These are phyloP conservation scores for Elaeis oleifera DNA, from an alignment of 202 grass and related monocot species.

Conservation along the genomic window DNA sequence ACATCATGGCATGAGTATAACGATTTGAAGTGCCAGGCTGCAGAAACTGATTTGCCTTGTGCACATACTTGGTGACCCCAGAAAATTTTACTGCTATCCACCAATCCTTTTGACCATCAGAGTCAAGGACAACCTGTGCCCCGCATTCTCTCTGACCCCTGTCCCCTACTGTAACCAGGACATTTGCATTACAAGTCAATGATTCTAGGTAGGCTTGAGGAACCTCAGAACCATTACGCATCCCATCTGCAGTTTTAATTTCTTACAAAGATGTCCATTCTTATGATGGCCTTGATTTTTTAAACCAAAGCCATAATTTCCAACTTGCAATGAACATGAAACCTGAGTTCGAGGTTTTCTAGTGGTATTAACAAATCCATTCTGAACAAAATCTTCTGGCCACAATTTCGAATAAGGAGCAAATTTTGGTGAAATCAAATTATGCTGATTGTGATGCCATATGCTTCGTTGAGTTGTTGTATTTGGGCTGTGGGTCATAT, in stretches of 20 bases:
- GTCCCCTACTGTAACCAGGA: conserved; percentile 59
- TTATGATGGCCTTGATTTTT: conserved; percentile 43
- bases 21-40: conserved; percentile 86
- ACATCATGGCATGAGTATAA: conserved; percentile 95
- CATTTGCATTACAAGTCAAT: conserved; percentile 76
- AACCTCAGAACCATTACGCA: conserved; percentile 38
- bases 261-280: conserved; percentile 49
- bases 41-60: conserved; percentile 70
- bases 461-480: conserved; percentile 65
- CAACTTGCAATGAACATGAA: conserved; percentile 45
- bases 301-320: conserved; percentile 41
- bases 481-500: conserved; percentile 36
- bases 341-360: conserved; percentile 53
- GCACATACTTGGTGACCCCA: conserved; percentile 52
- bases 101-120: conserved; percentile 50
- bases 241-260: conserved; percentile 30
- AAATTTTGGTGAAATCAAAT: conserved; percentile 57
- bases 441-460: conserved; percentile 56
- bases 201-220: conserved; percentile 34
- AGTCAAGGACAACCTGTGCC: conserved; percentile 56
- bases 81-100: conserved; percentile 69
- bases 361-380: conserved; percentile 38
- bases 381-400: conserved; percentile 31
- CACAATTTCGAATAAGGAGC: conserved; percentile 56
- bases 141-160: conserved; percentile 87